Evolutionary conservation across 148 eudicot species (phyloP), one percentile per base, ranked within the genome.

Genomic region (Hydrangea macrophylla): DNA sequence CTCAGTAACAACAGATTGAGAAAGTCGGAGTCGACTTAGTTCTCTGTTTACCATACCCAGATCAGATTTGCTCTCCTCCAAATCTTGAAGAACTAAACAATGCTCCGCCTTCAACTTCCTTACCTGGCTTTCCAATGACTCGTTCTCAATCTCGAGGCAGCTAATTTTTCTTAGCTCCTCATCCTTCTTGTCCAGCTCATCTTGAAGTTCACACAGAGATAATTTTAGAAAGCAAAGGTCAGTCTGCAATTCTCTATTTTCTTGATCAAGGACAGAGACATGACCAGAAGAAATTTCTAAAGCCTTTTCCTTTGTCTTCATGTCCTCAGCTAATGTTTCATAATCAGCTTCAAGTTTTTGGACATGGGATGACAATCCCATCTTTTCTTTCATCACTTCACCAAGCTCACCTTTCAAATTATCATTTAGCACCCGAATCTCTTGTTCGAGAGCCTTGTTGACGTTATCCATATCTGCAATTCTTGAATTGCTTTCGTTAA

Each of bases 61-160:
- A 70, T 83, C 82, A 74, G 76, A 64, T 62, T 74, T 78, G 61
- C 72, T 83, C 32, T 68, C 84, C 65, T 83, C 79, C 70, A 84
- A 32, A 42, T 70, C 80, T 54, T 75, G 73, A 20, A 74, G 55
- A 42, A 84, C 73, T 27, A 56, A 25, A 54, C 55, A 45, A 50
- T 78, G 59, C 36, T 76, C 78, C 55, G 30, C 71, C 73, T 79
- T 81, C 74, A 68, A 37, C 51, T 78, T 65, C 31, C 27, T 65
- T 45, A 80, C 25, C 60, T 79, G 71, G 17, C 55, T 65, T 62
- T 69, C 70, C 61, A 84, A 64, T 35, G 64, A 62, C 65, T 69
- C 76, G 32, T 76, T 83, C 60, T 81, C 84, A 70, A 63, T 63
- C 76, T 78, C 78, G 55, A 83, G 74, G 69, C 73, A 74, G 36